These are phyloP conservation scores for Apiospora malaysiana DNA, from an alignment of 2,329 filamentous ascomycete species.

Conservation along the genomic window DNA sequence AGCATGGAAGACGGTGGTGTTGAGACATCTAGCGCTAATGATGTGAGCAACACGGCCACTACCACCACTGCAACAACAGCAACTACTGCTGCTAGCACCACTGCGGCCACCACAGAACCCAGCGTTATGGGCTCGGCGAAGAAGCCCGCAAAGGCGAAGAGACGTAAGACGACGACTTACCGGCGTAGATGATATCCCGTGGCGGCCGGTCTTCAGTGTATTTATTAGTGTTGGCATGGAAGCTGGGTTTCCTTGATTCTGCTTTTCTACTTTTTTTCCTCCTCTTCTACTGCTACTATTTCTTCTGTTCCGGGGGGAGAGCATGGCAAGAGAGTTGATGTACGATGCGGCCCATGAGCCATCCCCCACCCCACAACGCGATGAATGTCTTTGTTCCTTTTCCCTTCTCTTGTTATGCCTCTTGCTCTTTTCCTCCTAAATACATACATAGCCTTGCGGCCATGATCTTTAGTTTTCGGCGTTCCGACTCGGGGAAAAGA, in stretches of 20 bases:
- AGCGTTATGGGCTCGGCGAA: slow-evolving; percentile 20
- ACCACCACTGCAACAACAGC: not conserved
- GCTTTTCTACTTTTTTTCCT: not conserved
- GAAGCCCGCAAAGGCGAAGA: slow-evolving; percentile 24
- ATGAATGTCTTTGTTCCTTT: not conserved
- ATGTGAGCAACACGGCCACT: not conserved
- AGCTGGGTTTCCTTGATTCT: slow-evolving; percentile 17
- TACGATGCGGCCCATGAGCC: slow-evolving; percentile 4
- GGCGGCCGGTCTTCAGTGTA: slow-evolving; percentile 9
- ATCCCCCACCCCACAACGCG: not conserved
- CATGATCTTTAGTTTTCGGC: not conserved
- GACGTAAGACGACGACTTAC: slow-evolving; percentile 25
- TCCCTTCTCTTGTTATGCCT: not conserved
- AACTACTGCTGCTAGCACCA: slow-evolving; percentile 22
- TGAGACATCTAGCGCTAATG: slow-evolving; percentile 41
- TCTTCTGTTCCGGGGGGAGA: not conserved
- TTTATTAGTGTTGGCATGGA: slow-evolving; percentile 17
- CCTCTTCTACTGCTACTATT: not conserved
- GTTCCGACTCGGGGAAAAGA: not conserved
- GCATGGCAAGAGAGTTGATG: not conserved
- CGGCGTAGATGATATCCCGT: slow-evolving; percentile 19
- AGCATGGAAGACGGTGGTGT: slow-evolving; percentile 52
- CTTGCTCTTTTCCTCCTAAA: not conserved
- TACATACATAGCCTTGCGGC: not conserved
- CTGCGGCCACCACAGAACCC: slow-evolving; percentile 10